phyloP scores from a whole-genome alignment of 257 asterid species.

The Przewalskia tangutica region DNA sequence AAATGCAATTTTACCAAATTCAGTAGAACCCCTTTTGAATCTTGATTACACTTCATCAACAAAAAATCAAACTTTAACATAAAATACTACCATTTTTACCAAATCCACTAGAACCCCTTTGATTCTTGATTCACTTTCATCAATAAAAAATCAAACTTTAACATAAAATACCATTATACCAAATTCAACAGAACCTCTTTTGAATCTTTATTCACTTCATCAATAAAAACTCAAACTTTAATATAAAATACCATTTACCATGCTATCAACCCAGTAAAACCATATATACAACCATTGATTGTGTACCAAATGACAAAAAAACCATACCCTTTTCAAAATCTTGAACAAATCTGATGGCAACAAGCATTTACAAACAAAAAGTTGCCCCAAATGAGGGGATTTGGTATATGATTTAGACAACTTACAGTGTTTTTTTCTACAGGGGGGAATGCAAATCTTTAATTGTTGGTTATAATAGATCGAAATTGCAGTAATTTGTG shows the following conservation, averaged over 20 bases:
- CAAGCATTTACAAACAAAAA: background rate
- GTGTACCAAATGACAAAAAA: background rate
- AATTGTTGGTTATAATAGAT: background rate
- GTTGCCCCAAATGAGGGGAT: background rate
- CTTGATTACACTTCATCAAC: background rate
- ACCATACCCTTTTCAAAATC: background rate
- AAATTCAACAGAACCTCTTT: background rate
- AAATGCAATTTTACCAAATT: background rate
- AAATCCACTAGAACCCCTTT: background rate
- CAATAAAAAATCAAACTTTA: background rate
- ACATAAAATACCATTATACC: background rate
- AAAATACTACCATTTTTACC: background rate
- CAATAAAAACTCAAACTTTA: background rate
- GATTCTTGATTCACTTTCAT: background rate
- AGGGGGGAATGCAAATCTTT: background rate
- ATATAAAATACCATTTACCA: background rate
- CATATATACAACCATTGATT: background rate
- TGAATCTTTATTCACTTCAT: background rate
- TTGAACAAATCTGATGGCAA: background rate
- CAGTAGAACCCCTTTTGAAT: background rate
- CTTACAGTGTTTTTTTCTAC: conserved; percentile 1
- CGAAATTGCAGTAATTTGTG: background rate
- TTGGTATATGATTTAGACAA: background rate
- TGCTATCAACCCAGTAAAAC: too few species aligned
- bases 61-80: background rate